Evolutionary conservation across 352 stramenopile genomes (phyloP).

Genomic region (Phytophthora ramorum): DNA sequence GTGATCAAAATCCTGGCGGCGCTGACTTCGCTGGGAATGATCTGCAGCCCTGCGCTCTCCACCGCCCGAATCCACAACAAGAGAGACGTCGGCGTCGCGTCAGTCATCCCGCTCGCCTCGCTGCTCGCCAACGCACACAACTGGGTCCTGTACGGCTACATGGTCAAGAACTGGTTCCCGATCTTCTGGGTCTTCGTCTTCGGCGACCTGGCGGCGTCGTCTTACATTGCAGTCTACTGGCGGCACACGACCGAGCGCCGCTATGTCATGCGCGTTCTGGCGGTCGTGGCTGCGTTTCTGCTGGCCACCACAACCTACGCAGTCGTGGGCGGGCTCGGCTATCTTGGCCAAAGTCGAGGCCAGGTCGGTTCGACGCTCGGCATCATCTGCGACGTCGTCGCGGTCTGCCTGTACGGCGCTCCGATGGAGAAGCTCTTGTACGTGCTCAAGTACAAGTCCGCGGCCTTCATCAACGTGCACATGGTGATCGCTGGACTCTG

Average conservation of each 20-base stretch:
- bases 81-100: conserved; percentile 39
- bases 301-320: conserved; percentile 42
- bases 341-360: conserved; percentile 29
- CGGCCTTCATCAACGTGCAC: conserved; percentile 45
- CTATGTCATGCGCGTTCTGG: conserved; percentile 30
- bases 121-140: conserved; percentile 43
- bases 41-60: conserved; percentile 42
- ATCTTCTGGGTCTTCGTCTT: conserved; percentile 45
- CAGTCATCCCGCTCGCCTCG: conserved; percentile 44
- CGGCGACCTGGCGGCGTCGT: conserved; percentile 28
- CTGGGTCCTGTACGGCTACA: conserved; percentile 53
- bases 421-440: conserved; percentile 51
- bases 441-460: conserved; percentile 45
- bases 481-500: conserved; percentile 46
- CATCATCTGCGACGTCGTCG: conserved; percentile 37
- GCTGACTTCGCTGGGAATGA: conserved; percentile 39
- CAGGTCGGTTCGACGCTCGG: conserved; percentile 36
- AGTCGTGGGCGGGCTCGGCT: conserved; percentile 33
- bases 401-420: conserved; percentile 42
- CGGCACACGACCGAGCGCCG: conserved; percentile 37
- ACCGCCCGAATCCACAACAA: conserved; percentile 40
- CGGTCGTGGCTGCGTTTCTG: conserved; percentile 19
- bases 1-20: conserved; percentile 36
- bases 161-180: conserved; percentile 48
- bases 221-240: conserved; percentile 60